Percentiles rank a stretch among this genome's conserved stretches.
phyloP scores from a whole-genome alignment of 2,329 filamentous ascomycete genomes.

The Penicillium aurantiogriseum region DNA sequence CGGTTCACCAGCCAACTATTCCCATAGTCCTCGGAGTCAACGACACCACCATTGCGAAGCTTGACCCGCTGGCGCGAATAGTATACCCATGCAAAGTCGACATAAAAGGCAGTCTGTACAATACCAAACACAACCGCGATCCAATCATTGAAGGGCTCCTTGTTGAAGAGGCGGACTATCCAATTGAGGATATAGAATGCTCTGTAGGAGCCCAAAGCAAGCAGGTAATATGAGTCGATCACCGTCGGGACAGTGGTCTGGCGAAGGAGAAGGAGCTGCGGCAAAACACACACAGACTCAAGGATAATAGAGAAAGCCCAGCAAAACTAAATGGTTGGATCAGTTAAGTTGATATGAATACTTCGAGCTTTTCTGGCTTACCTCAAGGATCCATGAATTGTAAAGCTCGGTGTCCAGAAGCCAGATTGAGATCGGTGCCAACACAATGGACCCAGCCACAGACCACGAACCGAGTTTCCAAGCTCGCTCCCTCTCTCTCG shows the following conservation, averaged over 20 bases:
- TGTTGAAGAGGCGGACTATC: constrained; percentile 67
- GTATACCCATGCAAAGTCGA: constrained; percentile 97
- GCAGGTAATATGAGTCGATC: constrained; percentile 93
- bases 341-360: not conserved
- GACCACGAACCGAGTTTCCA: constrained; percentile 82
- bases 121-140: constrained; percentile 82
- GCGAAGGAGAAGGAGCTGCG: constrained; percentile 84
- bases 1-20: constrained; percentile 80
- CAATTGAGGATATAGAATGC: constrained; percentile 89
- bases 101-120: constrained; percentile 83
- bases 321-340: constrained; percentile 57
- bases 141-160: constrained; percentile 61
- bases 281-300: constrained; percentile 85
- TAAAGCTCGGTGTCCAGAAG: constrained; percentile 61
- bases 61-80: constrained; percentile 91
- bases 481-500: constrained; percentile 85
- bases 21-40: constrained; percentile 84
- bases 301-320: constrained; percentile 91
- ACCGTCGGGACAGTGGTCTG: constrained; percentile 96
- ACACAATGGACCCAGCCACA: constrained; percentile 61
- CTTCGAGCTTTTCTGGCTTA: constrained; percentile 22
- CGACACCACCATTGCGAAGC: constrained; percentile 80
- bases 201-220: constrained; percentile 83
- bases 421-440: constrained; percentile 71
- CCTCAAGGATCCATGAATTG: constrained; percentile 40